Percentiles rank a stretch among this genome's conserved stretches.
Conservation (phyloP, 2,329 filamentous ascomycete genomes). For the Pestalotiopsis sp. region DNA sequence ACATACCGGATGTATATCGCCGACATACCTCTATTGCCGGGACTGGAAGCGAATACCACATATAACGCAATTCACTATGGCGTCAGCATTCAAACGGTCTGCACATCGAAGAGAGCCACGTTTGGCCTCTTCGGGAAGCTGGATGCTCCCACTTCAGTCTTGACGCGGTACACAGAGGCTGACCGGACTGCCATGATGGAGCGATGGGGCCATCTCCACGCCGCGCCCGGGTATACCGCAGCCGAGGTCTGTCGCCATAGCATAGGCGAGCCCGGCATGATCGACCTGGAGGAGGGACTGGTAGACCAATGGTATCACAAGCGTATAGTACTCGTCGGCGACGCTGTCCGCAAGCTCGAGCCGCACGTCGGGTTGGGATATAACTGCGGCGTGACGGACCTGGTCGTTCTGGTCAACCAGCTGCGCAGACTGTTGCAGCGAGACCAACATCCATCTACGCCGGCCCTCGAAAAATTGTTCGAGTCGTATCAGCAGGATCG, state of each 20-base stretch:
- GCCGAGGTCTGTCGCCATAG: background rate
- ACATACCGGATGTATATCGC: background rate
- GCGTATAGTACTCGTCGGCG: constrained; percentile 12
- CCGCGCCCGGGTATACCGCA: background rate
- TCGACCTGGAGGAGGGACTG: constrained; percentile 1
- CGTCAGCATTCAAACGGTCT: constrained; percentile 3
- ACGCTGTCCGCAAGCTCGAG: constrained; percentile 7
- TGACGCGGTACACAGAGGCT: background rate
- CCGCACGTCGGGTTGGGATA: background rate
- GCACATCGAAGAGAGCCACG: background rate
- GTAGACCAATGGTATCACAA: background rate
- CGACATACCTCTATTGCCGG: background rate
- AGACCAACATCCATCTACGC: background rate
- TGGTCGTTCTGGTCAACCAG: background rate
- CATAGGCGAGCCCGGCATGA: background rate
- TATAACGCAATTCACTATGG: constrained; percentile 5
- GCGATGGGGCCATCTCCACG: constrained; percentile 1
- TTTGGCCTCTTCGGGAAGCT: constrained; percentile 3
- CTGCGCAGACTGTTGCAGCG: background rate
- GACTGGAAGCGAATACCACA: background rate
- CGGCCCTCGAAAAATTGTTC: background rate
- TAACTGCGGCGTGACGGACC: background rate
- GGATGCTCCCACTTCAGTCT: background rate
- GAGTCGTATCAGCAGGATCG: background rate
- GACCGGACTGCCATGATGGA: background rate